Percentiles rank a stretch among this genome's conserved stretches.
Conservation (phyloP, 768 basidiomycete genomes). For the Austroboletus eburneus region DNA sequence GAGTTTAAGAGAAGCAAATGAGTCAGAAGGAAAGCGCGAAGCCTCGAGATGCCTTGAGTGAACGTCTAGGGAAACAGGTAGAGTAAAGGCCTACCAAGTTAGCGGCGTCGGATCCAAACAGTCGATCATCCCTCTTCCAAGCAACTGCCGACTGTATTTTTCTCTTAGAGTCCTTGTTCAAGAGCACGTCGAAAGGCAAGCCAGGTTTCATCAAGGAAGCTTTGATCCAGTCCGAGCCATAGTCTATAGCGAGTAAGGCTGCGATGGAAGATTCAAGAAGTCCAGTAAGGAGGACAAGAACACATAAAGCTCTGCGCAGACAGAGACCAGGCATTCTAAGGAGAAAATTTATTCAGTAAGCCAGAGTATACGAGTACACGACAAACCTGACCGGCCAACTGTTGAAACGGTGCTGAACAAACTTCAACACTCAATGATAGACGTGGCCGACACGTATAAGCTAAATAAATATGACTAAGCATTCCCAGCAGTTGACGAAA, state of each 20-base stretch:
- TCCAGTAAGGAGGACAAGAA: constrained; percentile 21
- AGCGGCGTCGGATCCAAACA: constrained; percentile 87
- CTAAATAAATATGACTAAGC: too few relatives aligned
- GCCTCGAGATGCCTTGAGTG: constrained; percentile 48
- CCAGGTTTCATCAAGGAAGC: constrained; percentile 94
- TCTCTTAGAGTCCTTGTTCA: constrained; percentile 96
- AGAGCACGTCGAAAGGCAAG: constrained; percentile 89
- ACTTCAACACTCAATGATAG: too few relatives aligned
- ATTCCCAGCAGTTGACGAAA: too few relatives aligned
- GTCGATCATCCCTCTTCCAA: constrained; percentile 87
- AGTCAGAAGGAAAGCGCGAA: constrained; percentile 84
- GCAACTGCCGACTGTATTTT: constrained; percentile 89
- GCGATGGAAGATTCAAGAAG: constrained; percentile 43
- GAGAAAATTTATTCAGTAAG: too few relatives aligned
- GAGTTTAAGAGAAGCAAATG: constrained; percentile 82
- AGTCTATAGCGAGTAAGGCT: constrained; percentile 93
- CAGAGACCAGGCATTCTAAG: constrained; percentile 20
- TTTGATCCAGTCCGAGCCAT: constrained; percentile 97
- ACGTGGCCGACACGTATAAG: too few relatives aligned
- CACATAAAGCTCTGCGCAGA: constrained; percentile 24
- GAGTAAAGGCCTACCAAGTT: constrained; percentile 70
- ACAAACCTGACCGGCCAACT: too few relatives aligned
- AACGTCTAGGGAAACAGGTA: neutral
- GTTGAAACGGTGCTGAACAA: too few relatives aligned
- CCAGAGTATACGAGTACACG: too few relatives aligned